Evolutionary conservation across 768 basidiomycete genomes (phyloP).

Genomic region (Suillus luteus): DNA sequence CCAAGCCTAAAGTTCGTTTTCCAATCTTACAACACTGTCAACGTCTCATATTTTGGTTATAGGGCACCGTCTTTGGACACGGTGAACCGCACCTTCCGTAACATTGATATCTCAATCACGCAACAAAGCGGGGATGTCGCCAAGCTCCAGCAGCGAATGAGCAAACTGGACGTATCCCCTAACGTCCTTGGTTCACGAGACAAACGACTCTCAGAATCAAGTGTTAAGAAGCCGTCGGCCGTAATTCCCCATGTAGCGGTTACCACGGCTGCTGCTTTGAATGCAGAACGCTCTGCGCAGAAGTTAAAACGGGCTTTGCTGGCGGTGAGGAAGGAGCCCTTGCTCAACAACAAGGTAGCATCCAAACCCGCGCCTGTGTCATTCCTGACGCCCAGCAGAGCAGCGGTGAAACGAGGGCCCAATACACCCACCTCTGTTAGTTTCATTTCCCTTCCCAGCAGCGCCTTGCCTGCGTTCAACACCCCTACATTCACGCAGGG

Average conservation of each 20-base stretch:
- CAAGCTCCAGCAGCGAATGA: conserved; percentile 51
- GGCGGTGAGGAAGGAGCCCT: conserved; percentile 58
- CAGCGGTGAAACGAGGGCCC: conserved; percentile 14
- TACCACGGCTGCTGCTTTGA: conserved; percentile 79
- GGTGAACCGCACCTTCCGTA: conserved; percentile 78
- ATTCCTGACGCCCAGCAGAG: conserved; percentile 33
- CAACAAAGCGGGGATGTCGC: conserved; percentile 61
- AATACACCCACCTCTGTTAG: conserved; percentile 12
- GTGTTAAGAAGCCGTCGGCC: conserved; percentile 40
- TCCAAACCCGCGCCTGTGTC: conserved; percentile 22
- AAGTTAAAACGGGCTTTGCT: conserved; percentile 71
- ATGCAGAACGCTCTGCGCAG: conserved; percentile 74
- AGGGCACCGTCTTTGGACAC: conserved; percentile 87
- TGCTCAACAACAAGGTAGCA: conserved; percentile 60
- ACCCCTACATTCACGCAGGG: conserved; percentile 20
- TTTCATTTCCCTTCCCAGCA: conserved; percentile 18
- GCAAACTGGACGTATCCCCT: conserved; percentile 46
- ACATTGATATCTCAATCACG: conserved; percentile 73
- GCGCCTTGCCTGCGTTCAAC: conserved; percentile 26
- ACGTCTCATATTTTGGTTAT: conserved; percentile 14
- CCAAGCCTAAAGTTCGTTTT: conserved; percentile 59
- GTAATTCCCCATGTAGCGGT: conserved; percentile 68
- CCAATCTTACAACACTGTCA: not conserved
- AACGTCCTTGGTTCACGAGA: conserved; percentile 37
- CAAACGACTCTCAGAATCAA: conserved; percentile 42